Evolutionary conservation across 257 asterid genomes (phyloP).

Genomic region (Nicotiana noctiflora): DNA sequence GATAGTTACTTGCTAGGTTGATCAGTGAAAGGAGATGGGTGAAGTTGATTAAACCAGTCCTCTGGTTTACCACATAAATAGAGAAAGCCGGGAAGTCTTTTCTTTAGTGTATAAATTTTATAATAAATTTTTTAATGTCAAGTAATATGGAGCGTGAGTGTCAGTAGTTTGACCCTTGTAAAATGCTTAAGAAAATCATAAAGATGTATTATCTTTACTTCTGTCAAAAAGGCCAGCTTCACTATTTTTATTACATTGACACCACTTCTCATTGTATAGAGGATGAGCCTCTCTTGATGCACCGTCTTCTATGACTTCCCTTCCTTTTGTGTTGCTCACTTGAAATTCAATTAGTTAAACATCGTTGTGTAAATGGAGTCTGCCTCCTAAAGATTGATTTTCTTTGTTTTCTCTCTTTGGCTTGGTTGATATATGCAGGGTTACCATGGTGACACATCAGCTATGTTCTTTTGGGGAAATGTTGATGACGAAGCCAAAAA

Average conservation of each 20-base stretch:
- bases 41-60: no score
- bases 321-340: not conserved
- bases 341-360: not conserved
- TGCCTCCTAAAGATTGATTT: not conserved
- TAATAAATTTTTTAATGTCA: no score
- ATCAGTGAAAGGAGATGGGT: no score
- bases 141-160: no score
- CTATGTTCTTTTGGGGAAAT: slow-evolving; percentile 78
- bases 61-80: no score
- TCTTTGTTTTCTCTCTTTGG: slow-evolving; percentile 11
- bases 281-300: not conserved
- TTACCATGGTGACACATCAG: slow-evolving; percentile 98
- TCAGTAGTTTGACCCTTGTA: no score
- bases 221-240: not conserved
- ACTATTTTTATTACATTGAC: not conserved
- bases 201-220: no score
- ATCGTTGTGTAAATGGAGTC: not conserved
- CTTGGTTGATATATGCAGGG: slow-evolving; percentile 47
- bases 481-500: slow-evolving; percentile 73
- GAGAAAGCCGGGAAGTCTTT: no score
- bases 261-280: not conserved
- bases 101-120: no score
- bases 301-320: not conserved
- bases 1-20: no score
- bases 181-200: no score